phyloP scores from a whole-genome alignment of 768 basidiomycete species.

The Mycena kentingensis region DNA sequence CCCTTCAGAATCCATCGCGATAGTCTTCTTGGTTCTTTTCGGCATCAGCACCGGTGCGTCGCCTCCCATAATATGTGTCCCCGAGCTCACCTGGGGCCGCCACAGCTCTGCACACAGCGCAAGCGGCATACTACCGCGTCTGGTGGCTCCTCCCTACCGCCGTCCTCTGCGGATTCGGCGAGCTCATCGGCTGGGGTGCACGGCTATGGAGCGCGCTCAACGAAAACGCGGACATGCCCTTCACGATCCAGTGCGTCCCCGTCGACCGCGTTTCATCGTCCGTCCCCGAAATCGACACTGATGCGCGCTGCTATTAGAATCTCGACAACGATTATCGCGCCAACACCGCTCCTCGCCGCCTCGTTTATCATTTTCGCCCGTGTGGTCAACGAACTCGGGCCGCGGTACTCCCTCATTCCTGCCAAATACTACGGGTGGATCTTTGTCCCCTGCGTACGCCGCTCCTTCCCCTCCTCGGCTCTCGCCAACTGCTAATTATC shows the following conservation, averaged over 20 bases:
- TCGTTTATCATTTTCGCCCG: conserved; percentile 54
- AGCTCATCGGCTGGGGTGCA: conserved; percentile 57
- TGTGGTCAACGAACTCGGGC: conserved; percentile 45
- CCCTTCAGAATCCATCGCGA: not conserved
- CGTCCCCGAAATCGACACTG: not conserved
- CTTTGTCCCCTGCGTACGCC: conserved; percentile 38
- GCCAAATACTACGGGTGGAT: conserved; percentile 42
- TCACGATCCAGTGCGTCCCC: conserved; percentile 44
- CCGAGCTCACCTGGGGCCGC: not conserved
- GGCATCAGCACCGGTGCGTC: conserved; percentile 40
- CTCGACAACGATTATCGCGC: conserved; percentile 49
- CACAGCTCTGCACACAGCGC: conserved; percentile 47
- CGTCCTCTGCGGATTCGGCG: conserved; percentile 47
- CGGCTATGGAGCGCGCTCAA: conserved; percentile 51
- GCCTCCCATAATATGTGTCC: not conserved
- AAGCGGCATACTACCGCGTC: conserved; percentile 43
- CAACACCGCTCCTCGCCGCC: conserved; percentile 59
- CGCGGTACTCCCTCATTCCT: conserved; percentile 50
- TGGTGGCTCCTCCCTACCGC: conserved; percentile 59
- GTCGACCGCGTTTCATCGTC: not conserved
- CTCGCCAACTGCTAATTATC: not conserved
- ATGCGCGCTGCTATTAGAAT: conserved; percentile 31
- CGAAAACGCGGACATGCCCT: conserved; percentile 29
- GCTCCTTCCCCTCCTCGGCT: not conserved
- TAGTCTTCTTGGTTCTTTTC: conserved; percentile 30